Base-by-base conservation (phyloP, 2,329 filamentous ascomycete genomes). In the Blastomyces gilchristii region DNA sequence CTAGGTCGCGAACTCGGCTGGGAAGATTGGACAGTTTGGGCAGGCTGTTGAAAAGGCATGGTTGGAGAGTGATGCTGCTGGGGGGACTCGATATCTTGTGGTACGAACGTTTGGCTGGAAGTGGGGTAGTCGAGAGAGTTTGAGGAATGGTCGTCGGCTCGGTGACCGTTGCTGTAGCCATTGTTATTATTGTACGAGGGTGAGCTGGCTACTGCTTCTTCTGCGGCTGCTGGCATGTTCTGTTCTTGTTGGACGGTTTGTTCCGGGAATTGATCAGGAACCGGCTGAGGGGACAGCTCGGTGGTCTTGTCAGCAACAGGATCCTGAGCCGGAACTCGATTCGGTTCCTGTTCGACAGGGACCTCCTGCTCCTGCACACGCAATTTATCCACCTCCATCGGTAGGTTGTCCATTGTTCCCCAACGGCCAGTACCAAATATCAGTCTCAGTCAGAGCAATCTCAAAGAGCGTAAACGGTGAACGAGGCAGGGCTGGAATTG, bases 131-230 rank as follows among this genome's bases (percentile, higher is more conserved):
- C 77, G 54, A 73, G 73, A 25, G 78, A 76, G 49, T 77, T 76
- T 62, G 77, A 75, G 65, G 78, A 74, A 68, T 81, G 81, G 61
- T 83, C 82, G 61, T 83, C 82, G 18, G 81, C 78, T 60, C 71
- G 72, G 25, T 77, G 76, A 67, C 79, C 75, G 71, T 79, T 78
- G 64, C 73, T 75, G 65, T 77, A 77, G 60, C 73, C 78, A 67
- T 73, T 73, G 54, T 43, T 49, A 64, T 72, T 72, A 64, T 72
- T 72, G 64, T 70, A 68, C 14, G 58, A 59, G 25, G 64, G 61
- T 50, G 28, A 52, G 49, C 68, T 71, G 54, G 64, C 65, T 67
- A 65, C 63, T 58, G 67, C 67, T 66, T 79, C 75, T 61, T 79
- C 78, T 63, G 75, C 72, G 52, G 73, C 69, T 45, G 73, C 72